phyloP scores from a whole-genome alignment of 257 asterid species.

The Verbascum thapsus region DNA sequence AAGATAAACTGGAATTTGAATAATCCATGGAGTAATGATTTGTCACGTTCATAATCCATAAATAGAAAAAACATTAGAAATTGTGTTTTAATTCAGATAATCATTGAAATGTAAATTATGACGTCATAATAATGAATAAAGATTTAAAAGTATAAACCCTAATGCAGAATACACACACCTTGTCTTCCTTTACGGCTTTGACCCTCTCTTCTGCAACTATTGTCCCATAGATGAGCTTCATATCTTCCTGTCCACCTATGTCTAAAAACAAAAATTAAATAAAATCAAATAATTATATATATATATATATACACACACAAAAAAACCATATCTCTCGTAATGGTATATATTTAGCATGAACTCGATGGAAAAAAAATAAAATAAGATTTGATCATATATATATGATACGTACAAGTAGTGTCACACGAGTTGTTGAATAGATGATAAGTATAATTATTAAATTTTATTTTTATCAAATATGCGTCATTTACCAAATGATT shows the following conservation, averaged over 20 bases:
- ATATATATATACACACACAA: no score
- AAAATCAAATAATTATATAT: not conserved
- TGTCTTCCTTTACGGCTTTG: conserved; percentile 96
- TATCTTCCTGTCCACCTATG: conserved; percentile 93
- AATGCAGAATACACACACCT: conserved; percentile 50
- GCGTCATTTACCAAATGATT: no score
- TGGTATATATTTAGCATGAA: no score
- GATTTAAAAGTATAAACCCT: conserved; percentile 29
- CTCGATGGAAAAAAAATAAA: no score
- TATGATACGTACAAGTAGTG: no score
- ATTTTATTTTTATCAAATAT: no score
- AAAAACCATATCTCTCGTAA: no score
- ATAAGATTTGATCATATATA: no score
- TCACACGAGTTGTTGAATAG: no score
- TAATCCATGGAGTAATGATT: conserved; percentile 51
- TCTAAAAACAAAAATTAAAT: conserved; percentile 28
- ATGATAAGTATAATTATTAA: no score
- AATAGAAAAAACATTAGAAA: conserved; percentile 42
- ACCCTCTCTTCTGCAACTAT: conserved; percentile 89
- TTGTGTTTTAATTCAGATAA: conserved; percentile 3
- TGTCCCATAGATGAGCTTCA: conserved; percentile 94
- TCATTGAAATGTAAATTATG: not conserved
- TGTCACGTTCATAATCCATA: conserved; percentile 47
- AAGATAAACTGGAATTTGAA: conserved; percentile 66
- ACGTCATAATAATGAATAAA: not conserved